Evolutionary conservation across 1,284 basidiomycete species (phyloP).

Genomic region (Ganoderma leucocontextum): DNA sequence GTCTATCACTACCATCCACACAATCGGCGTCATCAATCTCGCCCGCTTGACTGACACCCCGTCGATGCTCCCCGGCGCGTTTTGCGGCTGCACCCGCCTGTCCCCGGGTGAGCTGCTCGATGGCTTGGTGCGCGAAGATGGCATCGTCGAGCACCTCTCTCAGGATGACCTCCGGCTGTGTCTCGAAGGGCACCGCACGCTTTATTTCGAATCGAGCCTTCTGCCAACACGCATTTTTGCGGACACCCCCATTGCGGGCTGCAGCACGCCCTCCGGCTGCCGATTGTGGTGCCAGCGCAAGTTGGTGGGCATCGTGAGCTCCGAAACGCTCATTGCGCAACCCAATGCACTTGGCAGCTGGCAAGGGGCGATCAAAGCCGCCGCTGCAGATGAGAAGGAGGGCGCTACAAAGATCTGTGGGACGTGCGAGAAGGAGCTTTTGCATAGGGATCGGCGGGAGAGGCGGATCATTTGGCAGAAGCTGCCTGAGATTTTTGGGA

Average conservation of each 20-base stretch:
- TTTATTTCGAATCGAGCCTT: not conserved
- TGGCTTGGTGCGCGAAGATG: conserved; percentile 19
- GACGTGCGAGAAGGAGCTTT: not conserved
- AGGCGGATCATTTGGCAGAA: not conserved
- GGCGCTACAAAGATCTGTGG: no score
- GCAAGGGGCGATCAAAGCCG: no score
- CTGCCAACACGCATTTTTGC: not conserved
- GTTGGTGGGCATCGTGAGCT: no score
- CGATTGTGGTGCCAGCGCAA: no score
- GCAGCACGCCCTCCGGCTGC: no score
- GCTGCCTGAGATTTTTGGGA: not conserved
- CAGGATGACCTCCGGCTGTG: conserved; percentile 9
- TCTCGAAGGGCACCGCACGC: not conserved
- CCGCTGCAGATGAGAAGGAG: no score
- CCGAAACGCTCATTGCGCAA: no score
- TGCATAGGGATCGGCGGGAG: not conserved
- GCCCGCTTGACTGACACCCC: conserved; percentile 11
- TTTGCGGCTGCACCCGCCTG: conserved; percentile 14
- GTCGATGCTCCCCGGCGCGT: conserved; percentile 16
- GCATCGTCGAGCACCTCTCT: conserved; percentile 4
- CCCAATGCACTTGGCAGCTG: no score
- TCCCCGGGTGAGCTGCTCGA: conserved; percentile 3
- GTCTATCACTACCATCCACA: no score
- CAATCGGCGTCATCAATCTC: conserved; percentile 12
- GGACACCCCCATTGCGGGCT: not conserved